A percentile compares a stretch with the other conserved stretches of the same genome.
These are phyloP conservation scores for Acanthamoeba culbertsoni DNA, from an alignment of 208 protist species.

Conservation along the genomic window DNA sequence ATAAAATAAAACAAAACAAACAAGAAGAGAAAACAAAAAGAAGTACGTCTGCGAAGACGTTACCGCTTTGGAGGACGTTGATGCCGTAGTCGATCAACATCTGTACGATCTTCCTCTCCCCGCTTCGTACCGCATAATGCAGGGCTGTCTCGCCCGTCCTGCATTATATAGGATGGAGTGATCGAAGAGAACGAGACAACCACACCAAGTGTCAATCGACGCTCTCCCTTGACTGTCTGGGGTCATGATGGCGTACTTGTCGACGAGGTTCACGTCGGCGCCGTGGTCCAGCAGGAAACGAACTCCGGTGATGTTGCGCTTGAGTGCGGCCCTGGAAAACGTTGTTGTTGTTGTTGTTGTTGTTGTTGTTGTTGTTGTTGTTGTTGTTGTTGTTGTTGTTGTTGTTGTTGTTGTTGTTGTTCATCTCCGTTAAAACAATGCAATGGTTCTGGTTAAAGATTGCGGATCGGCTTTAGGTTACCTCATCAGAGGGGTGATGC, in stretches of 20 bases:
- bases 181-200: not conserved
- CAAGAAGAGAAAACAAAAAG: too few species aligned
- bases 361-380: not conserved
- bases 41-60: too few species aligned
- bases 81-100: constrained; percentile 2
- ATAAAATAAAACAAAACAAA: too few species aligned
- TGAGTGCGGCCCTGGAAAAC: constrained; percentile 22
- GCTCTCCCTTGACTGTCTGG: too few species aligned
- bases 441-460: not conserved
- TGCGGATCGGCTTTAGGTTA: not conserved
- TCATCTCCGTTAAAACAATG: too few species aligned
- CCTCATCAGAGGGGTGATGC: constrained; percentile 2
- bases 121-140: constrained; percentile 42
- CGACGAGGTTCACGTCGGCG: not conserved
- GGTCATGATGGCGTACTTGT: not conserved
- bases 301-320: constrained; percentile 33
- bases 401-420: too few species aligned
- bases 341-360: not conserved
- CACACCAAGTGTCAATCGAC: not conserved
- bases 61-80: not conserved
- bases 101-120: constrained; percentile 5
- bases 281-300: constrained; percentile 18
- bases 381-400: too few species aligned
- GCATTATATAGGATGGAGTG: not conserved
- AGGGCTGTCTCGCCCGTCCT: constrained; percentile 37